Conservation (phyloP, 805 yeast genomes). For the Yarrowia deformans region DNA sequence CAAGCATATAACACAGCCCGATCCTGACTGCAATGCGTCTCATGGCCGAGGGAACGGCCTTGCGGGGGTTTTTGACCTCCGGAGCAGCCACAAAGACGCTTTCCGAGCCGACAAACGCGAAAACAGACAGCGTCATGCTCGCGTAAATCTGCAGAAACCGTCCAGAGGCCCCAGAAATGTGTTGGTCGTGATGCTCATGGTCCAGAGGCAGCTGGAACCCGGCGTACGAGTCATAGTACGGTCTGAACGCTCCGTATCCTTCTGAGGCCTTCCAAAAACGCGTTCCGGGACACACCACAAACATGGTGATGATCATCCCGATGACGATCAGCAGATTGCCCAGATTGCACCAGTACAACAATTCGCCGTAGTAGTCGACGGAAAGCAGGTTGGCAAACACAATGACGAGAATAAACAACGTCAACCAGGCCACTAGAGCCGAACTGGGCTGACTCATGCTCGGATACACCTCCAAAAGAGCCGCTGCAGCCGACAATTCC, state of each 20-base stretch:
- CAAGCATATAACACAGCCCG: slow-evolving; percentile 66
- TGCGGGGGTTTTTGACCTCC: slow-evolving; percentile 83
- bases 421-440: slow-evolving; percentile 70
- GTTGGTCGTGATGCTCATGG: not conserved
- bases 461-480: slow-evolving; percentile 74
- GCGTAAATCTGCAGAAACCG: slow-evolving; percentile 55
- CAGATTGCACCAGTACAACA: slow-evolving; percentile 69
- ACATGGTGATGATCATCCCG: slow-evolving; percentile 62
- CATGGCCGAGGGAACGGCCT: slow-evolving; percentile 78
- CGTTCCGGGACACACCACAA: slow-evolving; percentile 67
- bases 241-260: slow-evolving; percentile 76
- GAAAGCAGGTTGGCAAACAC: slow-evolving; percentile 66
- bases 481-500: slow-evolving; percentile 80
- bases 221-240: slow-evolving; percentile 47
- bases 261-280: slow-evolving; percentile 56
- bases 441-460: slow-evolving; percentile 59
- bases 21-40: slow-evolving; percentile 76
- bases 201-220: slow-evolving; percentile 17
- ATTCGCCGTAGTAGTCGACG: slow-evolving; percentile 76
- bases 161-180: slow-evolving; percentile 52
- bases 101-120: slow-evolving; percentile 83
- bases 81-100: slow-evolving; percentile 84
- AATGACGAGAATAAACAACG: slow-evolving; percentile 61
- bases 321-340: slow-evolving; percentile 63
- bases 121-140: slow-evolving; percentile 70